Conservation (phyloP, 2,329 filamentous ascomycete genomes). For the Penicillium concentricum region DNA sequence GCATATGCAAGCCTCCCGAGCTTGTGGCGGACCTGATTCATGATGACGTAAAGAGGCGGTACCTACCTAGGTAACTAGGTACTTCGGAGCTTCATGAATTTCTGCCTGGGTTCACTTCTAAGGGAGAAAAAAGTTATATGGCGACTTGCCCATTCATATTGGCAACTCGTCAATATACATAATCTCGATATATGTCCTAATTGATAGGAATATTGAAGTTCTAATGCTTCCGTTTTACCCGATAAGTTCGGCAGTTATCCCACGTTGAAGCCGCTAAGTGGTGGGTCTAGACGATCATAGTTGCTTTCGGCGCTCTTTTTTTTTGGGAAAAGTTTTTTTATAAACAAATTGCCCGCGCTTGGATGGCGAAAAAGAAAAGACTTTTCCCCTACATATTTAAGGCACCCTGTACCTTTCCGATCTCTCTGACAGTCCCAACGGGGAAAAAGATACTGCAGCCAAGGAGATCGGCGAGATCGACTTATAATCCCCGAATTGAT, state of each 20-base stretch:
- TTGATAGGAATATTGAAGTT: background rate
- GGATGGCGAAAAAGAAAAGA: background rate
- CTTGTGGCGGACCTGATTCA: background rate
- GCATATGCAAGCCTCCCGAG: background rate
- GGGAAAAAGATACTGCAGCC: background rate
- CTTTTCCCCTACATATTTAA: background rate
- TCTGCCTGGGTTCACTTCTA: background rate
- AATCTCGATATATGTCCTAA: background rate
- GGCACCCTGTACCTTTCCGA: background rate
- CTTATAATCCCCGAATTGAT: background rate
- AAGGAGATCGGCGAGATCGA: conserved; percentile 6
- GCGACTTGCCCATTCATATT: background rate
- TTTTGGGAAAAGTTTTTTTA: background rate
- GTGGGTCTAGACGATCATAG: conserved; percentile 9
- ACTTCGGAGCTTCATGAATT: background rate
- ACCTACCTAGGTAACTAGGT: too few relatives aligned
- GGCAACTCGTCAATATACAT: background rate
- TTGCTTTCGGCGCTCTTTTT: conserved; percentile 2
- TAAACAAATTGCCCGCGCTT: background rate
- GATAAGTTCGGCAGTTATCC: conserved; percentile 2
- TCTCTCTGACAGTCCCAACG: background rate
- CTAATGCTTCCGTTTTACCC: background rate
- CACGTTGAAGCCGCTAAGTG: conserved; percentile 3
- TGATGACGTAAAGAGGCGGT: background rate
- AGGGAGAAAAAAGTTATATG: background rate